Evolutionary conservation across 345 rosid species (phyloP), one percentile per base, ranked within the genome.

Genomic region (Microthlaspi erraticum): DNA sequence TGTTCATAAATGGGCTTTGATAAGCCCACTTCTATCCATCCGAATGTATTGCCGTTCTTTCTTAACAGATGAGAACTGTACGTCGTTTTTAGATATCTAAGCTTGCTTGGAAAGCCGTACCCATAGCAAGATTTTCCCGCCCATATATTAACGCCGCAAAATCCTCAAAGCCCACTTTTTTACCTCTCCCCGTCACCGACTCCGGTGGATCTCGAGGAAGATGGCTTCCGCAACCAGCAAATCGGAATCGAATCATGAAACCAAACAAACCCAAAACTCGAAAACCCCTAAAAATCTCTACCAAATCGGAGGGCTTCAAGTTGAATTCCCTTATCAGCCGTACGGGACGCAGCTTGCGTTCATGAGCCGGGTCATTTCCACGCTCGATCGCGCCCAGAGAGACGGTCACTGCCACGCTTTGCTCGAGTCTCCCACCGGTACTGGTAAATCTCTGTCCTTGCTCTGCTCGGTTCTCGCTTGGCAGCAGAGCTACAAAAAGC

Each of bases 401-500:
- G 97, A 91, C 2, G 99, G 97, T 37, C 95, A 72, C 64, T 89
- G 90, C 68, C 95, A 89, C 70, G 97, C 97, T 2, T 57, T 93
- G 77, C 97, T 93, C 52, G 99, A 93, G 78, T 93, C 96, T 0
- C 99, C 99, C 0, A 93, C 99, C 4, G 99, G 99, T 2, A 93
- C 99, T 1, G 99, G 99, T 0, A 93, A 93, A 75, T 91, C 99
- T 19, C 88, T 93, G n/a, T 93, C 99, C 50, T 86, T 93, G 70
- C 96, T 93, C 10, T 93, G 99, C 80, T 93, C 99, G 32, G 76
- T 84, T 17, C 90, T 93, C 46, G 96, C 97, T 7, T 91, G 97
- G 99, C 99, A 93, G 62, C 88, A 86, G 64, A 86, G 72, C 59
- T 81, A 72, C 14, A 83, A 71, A 77, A 45, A 45, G 2, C 83